Conservation (phyloP, 805 yeast species). For the Nakazawaea peltata region DNA sequence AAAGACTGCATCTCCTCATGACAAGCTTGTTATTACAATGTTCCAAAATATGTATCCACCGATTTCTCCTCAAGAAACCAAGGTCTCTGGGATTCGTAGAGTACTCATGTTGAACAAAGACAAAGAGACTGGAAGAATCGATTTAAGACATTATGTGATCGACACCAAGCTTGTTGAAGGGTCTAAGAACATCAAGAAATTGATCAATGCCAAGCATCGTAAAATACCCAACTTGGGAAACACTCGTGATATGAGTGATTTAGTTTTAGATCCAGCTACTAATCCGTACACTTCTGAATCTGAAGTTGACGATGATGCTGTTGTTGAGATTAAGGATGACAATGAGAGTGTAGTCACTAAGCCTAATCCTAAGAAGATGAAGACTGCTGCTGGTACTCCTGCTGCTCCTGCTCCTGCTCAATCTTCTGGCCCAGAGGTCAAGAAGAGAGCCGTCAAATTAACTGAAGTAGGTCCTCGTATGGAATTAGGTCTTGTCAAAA, state of each 20-base stretch:
- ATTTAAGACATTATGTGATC: slow-evolving; percentile 83
- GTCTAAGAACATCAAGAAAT: slow-evolving; percentile 61
- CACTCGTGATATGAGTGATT: slow-evolving; percentile 73
- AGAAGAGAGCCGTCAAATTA: slow-evolving; percentile 82
- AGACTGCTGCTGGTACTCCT: slow-evolving; percentile 2
- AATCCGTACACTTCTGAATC: slow-evolving; percentile 82
- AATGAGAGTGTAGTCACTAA: slow-evolving; percentile 16
- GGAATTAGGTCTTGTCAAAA: slow-evolving; percentile 66
- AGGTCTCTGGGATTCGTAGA: slow-evolving; percentile 67
- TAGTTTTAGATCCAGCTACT: slow-evolving; percentile 76
- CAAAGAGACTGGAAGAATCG: slow-evolving; percentile 62
- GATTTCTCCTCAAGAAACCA: slow-evolving; percentile 76
- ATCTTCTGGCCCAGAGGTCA: slow-evolving; percentile 16
- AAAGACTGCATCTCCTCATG: slow-evolving; percentile 55
- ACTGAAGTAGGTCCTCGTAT: slow-evolving; percentile 93
- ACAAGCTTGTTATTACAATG: slow-evolving; percentile 77
- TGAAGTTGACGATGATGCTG: slow-evolving; percentile 83
- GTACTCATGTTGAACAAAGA: slow-evolving; percentile 79
- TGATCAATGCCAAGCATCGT: slow-evolving; percentile 59
- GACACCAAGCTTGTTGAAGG: slow-evolving; percentile 80
- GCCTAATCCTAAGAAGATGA: slow-evolving; percentile 14
- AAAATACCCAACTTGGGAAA: slow-evolving; percentile 61
- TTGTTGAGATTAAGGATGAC: slow-evolving; percentile 48
- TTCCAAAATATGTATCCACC: slow-evolving; percentile 97
- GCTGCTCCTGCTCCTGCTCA: slow-evolving; percentile 11